Evolutionary conservation across 1,139 yeast genomes (phyloP).

Genomic region (Suhomyces kunorum): DNA sequence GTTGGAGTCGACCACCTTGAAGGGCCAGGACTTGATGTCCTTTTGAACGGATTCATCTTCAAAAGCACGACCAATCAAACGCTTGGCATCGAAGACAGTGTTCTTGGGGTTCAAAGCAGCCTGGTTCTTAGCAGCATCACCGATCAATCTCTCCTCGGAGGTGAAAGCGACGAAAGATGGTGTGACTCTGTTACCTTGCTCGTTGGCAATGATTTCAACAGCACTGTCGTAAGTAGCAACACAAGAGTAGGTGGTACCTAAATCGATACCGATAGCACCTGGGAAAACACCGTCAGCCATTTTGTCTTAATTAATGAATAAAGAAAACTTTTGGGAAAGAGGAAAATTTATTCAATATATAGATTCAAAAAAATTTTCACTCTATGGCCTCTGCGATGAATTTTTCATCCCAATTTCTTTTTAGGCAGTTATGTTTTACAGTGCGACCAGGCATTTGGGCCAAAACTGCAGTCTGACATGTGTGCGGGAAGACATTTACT

Average conservation of each 20-base stretch:
- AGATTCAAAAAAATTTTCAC: slow-evolving; percentile 19
- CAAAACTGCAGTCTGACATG: slow-evolving; percentile 6
- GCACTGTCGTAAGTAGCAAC: slow-evolving; percentile 94
- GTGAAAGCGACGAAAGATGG: slow-evolving; percentile 98
- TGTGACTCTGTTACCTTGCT: slow-evolving; percentile 99
- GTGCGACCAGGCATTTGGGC: slow-evolving; percentile 3
- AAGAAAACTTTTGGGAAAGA: slow-evolving; percentile 18
- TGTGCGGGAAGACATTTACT: slow-evolving; percentile 6
- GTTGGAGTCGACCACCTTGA: slow-evolving; percentile 82
- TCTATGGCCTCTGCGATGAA: slow-evolving; percentile 15
- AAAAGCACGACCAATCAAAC: slow-evolving; percentile 94
- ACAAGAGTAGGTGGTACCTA: slow-evolving; percentile 98
- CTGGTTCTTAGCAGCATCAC: slow-evolving; percentile 99
- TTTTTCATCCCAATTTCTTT: slow-evolving; percentile 13
- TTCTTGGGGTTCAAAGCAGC: slow-evolving; percentile 96
- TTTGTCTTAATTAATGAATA: slow-evolving; percentile 22
- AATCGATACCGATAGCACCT: slow-evolving; percentile 99
- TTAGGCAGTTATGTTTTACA: slow-evolving; percentile 2
- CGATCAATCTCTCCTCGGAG: slow-evolving; percentile 95
- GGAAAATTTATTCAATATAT: slow-evolving; percentile 14
- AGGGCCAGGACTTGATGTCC: slow-evolving; percentile 97
- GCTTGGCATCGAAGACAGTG: slow-evolving; percentile 98
- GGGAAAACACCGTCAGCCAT: slow-evolving; percentile 99
- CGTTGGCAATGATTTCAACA: slow-evolving; percentile 95
- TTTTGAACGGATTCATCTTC: slow-evolving; percentile 89